These are phyloP conservation scores for Penicillium sp. DNA, from an alignment of 2,329 filamentous ascomycete genomes.

Conservation along the genomic window DNA sequence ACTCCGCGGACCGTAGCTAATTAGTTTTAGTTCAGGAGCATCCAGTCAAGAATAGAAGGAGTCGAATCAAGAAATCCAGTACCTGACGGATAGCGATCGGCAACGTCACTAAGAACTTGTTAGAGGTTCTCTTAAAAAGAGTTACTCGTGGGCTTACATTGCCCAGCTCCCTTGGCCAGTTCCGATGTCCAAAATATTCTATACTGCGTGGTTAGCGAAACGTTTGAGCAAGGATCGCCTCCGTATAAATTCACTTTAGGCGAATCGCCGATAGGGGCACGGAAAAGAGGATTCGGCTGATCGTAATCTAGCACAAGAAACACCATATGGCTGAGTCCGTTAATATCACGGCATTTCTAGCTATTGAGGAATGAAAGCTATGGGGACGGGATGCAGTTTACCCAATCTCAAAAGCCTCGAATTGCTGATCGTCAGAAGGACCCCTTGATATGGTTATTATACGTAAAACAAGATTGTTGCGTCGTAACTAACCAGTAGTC, in stretches of 20 bases:
- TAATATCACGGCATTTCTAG: not conserved
- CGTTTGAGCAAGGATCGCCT: not conserved
- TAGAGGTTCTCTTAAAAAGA: not conserved
- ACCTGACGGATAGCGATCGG: constrained; percentile 10
- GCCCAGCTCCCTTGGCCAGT: constrained; percentile 21
- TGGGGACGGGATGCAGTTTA: constrained; percentile 1
- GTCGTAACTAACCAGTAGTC: constrained; percentile 18
- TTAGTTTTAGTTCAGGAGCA: not conserved
- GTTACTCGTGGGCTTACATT: constrained; percentile 10
- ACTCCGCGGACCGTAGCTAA: constrained; percentile 21
- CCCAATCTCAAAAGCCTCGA: constrained; percentile 22
- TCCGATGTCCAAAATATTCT: constrained; percentile 21
- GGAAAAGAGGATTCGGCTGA: constrained; percentile 16
- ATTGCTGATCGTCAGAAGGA: constrained; percentile 22
- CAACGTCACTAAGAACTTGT: constrained; percentile 5
- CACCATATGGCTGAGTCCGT: constrained; percentile 15
- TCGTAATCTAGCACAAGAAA: constrained; percentile 20
- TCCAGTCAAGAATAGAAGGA: not conserved
- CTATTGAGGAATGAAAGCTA: not conserved
- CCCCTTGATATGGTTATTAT: constrained; percentile 11
- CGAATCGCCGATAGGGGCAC: constrained; percentile 15
- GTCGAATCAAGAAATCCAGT: not conserved
- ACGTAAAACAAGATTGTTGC: not conserved
- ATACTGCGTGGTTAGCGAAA: not conserved
- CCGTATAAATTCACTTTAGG: constrained; percentile 12